phyloP scores from a whole-genome alignment of 805 yeast species.

The Schwanniomyces yamadae region DNA sequence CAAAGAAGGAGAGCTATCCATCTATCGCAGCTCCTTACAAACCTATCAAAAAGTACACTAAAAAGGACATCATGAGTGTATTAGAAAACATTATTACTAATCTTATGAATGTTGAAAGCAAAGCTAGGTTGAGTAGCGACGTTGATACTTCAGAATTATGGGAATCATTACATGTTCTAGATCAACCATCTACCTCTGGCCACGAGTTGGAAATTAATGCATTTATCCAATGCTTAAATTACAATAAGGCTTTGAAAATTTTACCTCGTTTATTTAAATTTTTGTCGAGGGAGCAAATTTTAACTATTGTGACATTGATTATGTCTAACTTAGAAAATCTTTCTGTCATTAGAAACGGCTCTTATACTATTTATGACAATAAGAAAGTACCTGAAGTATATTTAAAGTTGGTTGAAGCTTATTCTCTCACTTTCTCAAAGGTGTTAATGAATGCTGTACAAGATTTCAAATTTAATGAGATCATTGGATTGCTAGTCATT shows the following conservation, averaged over 20 bases:
- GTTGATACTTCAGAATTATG: constrained; percentile 53
- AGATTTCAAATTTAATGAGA: constrained; percentile 76
- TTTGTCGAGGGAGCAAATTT: constrained; percentile 69
- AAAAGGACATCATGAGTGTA: constrained; percentile 53
- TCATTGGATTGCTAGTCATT: constrained; percentile 70
- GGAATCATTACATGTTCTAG: constrained; percentile 75
- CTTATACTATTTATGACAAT: constrained; percentile 61
- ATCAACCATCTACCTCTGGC: constrained; percentile 55
- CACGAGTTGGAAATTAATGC: constrained; percentile 59
- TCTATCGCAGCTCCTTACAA: constrained; percentile 34
- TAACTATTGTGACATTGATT: constrained; percentile 72
- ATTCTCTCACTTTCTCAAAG: constrained; percentile 79
- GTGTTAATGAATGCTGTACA: constrained; percentile 80
- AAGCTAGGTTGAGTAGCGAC: constrained; percentile 33
- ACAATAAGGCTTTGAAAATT: constrained; percentile 84
- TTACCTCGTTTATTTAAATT: constrained; percentile 88
- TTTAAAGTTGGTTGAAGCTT: constrained; percentile 65
- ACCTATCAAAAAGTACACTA: constrained; percentile 32
- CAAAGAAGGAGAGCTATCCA: constrained; percentile 27
- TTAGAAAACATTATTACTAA: constrained; percentile 79
- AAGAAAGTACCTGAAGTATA: constrained; percentile 54
- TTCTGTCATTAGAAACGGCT: constrained; percentile 74
- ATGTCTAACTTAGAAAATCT: constrained; percentile 79
- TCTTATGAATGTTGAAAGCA: constrained; percentile 76
- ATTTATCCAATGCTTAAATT: constrained; percentile 76